phyloP scores from a whole-genome alignment of 2,329 filamentous ascomycete genomes.

The Tricladium varicosporioides region DNA sequence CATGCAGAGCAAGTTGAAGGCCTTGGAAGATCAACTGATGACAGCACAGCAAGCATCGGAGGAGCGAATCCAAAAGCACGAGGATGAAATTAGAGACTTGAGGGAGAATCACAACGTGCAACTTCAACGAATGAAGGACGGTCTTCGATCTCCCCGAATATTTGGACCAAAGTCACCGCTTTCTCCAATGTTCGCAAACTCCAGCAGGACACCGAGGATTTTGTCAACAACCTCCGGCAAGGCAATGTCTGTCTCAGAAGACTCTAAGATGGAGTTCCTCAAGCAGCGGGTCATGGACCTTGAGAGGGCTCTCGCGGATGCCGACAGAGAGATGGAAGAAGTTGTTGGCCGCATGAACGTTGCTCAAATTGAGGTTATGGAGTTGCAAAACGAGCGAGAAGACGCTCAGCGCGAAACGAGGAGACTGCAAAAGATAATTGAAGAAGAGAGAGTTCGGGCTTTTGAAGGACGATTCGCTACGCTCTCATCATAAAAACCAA shows the following conservation, averaged over 20 bases:
- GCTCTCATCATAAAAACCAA: conserved; percentile 22
- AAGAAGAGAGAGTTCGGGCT: conserved; percentile 37
- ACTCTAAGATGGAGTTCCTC: conserved; percentile 70
- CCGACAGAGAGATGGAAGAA: conserved; percentile 79
- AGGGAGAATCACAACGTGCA: conserved; percentile 76
- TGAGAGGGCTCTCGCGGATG: conserved; percentile 73
- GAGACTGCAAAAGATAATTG: conserved; percentile 65
- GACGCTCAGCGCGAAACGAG: conserved; percentile 71
- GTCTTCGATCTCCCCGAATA: conserved; percentile 44
- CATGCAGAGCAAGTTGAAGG: conserved; percentile 76
- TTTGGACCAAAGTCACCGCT: conserved; percentile 59
- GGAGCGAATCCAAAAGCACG: conserved; percentile 77
- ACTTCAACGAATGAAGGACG: conserved; percentile 68
- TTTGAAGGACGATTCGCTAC: conserved; percentile 31
- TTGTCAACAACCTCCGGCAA: conserved; percentile 45
- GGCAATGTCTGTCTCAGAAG: conserved; percentile 66
- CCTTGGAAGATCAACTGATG: conserved; percentile 80
- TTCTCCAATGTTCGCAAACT: conserved; percentile 58
- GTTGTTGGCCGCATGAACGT: conserved; percentile 79
- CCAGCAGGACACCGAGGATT: conserved; percentile 55
- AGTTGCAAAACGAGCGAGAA: conserved; percentile 73
- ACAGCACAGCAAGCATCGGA: conserved; percentile 83
- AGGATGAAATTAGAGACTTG: conserved; percentile 76
- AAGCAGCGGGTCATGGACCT: conserved; percentile 79
- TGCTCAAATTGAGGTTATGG: conserved; percentile 79